Evolutionary conservation across 202 grass and related monocot genomes (phyloP).

Genomic region (Alloteropsis angusta): DNA sequence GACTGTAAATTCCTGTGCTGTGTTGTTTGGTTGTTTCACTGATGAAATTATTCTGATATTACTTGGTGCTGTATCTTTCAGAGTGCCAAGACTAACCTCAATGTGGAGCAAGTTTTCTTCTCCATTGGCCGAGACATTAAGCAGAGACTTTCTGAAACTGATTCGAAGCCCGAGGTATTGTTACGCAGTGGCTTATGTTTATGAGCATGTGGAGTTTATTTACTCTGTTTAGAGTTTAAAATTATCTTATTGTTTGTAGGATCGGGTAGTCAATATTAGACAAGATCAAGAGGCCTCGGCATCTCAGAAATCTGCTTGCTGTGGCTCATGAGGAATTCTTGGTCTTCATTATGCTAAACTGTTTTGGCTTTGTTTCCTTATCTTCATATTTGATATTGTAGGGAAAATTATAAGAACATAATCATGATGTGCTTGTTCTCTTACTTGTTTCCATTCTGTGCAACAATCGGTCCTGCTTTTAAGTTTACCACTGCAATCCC

Average conservation of each 20-base stretch:
- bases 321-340: slow-evolving; percentile 38
- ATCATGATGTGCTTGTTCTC: slow-evolving; percentile 25
- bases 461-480: slow-evolving; percentile 24
- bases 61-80: slow-evolving; percentile 14
- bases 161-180: slow-evolving; percentile 58
- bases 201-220: background rate
- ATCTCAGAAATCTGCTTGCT: slow-evolving; percentile 49
- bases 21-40: background rate
- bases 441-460: slow-evolving; percentile 45
- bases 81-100: slow-evolving; percentile 81
- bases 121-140: slow-evolving; percentile 80
- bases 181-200: background rate
- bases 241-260: slow-evolving; percentile 24
- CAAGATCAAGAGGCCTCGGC: slow-evolving; percentile 34
- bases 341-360: slow-evolving; percentile 2
- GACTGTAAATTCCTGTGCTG: slow-evolving; percentile 42
- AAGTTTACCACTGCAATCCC: slow-evolving; percentile 6
- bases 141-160: slow-evolving; percentile 59
- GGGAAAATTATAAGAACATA: slow-evolving; percentile 31
- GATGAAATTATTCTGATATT: background rate
- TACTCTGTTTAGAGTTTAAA: slow-evolving; percentile 8
- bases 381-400: slow-evolving; percentile 54
- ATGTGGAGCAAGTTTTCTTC: slow-evolving; percentile 74
- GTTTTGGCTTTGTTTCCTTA: slow-evolving; percentile 28
- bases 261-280: slow-evolving; percentile 55